Evolutionary conservation across 495 filamentous ascomycete species (phyloP), one percentile per base, ranked within the genome.

Genomic region (Cudoniella acicularis): DNA sequence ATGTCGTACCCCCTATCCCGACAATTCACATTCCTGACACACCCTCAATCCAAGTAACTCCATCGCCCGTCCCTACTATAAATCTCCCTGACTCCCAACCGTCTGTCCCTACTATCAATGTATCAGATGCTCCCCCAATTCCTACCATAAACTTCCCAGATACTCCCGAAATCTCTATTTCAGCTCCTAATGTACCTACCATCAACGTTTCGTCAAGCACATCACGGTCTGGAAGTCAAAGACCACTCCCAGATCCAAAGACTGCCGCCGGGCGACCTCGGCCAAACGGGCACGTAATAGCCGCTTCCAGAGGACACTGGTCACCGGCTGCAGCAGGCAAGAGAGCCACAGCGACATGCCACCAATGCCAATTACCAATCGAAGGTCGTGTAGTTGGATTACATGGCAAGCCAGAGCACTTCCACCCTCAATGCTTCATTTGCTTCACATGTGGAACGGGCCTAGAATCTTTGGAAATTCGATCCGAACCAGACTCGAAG

Each of bases 381-480:
- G 83, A 93, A 49, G 94, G 94, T 11, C 90, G 92, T 54, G 90
- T 96, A 62, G 87, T 99, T 20, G 91, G 87, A 17, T 86, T 96
- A 11, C 86, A 87, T 3, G 82, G 81, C 1, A 70, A 72, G 40
- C 63, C 72, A 13, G 78, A 81, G 64, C 88, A 92, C 24, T 98
- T 97, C 72, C 94, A 99, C 66, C 91, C 95, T 0, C 84, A 89
- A 58, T 99, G 94, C 72, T 97, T 99, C 73, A 77, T 82, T 18
- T 99, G 94, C 73, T 88, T 89, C 73, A 81, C 91, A 59, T 99
- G 94, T 73, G 83, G 87, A 46, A 94, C 92, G 2, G 76, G 81
- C 1, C 88, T 99, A 46, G 95, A 98, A 74, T 91, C 91, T 54
- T 88, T 99, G 23, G 95, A 94, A 25, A 98, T 99, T 73, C 95